Conservation (phyloP, 352 stramenopile genomes). For the Phytophthora agathidicida region DNA sequence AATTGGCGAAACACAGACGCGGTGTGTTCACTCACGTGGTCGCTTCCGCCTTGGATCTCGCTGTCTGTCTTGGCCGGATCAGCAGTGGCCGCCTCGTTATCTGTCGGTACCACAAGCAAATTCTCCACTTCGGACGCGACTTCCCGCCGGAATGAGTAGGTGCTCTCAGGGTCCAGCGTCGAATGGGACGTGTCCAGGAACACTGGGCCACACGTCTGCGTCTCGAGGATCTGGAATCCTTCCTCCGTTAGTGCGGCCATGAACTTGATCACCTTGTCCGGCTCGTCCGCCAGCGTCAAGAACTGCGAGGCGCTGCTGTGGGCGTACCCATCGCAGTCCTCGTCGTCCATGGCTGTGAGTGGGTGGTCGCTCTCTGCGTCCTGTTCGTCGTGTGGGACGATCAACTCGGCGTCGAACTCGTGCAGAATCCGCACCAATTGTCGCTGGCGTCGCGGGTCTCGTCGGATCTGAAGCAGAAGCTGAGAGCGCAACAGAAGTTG, state of each 20-base stretch:
- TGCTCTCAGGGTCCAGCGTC: slow-evolving; percentile 62
- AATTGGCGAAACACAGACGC: slow-evolving; percentile 43
- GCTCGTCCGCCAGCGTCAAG: slow-evolving; percentile 63
- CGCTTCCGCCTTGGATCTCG: slow-evolving; percentile 7
- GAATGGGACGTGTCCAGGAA: slow-evolving; percentile 72
- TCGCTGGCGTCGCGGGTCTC: slow-evolving; percentile 22
- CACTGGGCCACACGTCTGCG: slow-evolving; percentile 62
- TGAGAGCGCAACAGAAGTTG: slow-evolving; percentile 72
- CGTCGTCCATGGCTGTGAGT: slow-evolving; percentile 34
- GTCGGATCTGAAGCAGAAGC: slow-evolving; percentile 51
- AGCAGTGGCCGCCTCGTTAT: slow-evolving; percentile 33
- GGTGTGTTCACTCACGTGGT: slow-evolving; percentile 26
- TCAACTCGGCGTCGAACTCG: slow-evolving; percentile 37
- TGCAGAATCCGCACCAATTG: slow-evolving; percentile 44
- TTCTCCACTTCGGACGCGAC: slow-evolving; percentile 62
- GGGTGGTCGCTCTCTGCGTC: slow-evolving; percentile 32
- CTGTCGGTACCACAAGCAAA: slow-evolving; percentile 36
- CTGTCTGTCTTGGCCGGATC: slow-evolving; percentile 5
- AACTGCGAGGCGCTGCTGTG: slow-evolving; percentile 39
- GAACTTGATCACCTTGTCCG: slow-evolving; percentile 48
- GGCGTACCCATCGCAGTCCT: slow-evolving; percentile 37
- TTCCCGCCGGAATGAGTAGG: slow-evolving; percentile 57
- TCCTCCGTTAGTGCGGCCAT: slow-evolving; percentile 37
- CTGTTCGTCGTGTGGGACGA: slow-evolving; percentile 34
- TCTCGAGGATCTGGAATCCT: slow-evolving; percentile 52